phyloP scores from a whole-genome alignment of 352 stramenopile genomes.

The Thraustotheca clavata region DNA sequence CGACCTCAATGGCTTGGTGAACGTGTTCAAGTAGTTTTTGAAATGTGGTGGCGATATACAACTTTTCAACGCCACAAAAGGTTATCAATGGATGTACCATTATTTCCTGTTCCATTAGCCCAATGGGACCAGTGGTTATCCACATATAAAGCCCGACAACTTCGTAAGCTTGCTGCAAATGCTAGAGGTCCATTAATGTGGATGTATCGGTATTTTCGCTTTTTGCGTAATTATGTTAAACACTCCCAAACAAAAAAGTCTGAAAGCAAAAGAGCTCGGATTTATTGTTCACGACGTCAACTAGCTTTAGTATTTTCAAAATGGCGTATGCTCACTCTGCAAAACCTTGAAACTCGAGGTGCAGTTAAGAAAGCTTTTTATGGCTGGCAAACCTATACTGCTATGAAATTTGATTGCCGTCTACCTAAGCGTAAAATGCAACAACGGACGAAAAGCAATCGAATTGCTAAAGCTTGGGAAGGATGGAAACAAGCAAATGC shows the following conservation, averaged over 20 bases:
- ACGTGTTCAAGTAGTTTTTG: slow-evolving; percentile 50
- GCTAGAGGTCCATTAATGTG: slow-evolving; percentile 39
- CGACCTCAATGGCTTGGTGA: slow-evolving; percentile 49
- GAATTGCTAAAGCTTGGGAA: background rate
- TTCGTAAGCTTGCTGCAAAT: slow-evolving; percentile 56
- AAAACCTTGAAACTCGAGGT: slow-evolving; percentile 9
- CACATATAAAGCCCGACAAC: slow-evolving; percentile 67
- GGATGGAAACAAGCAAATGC: slow-evolving; percentile 17
- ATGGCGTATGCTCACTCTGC: background rate
- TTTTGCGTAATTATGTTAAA: slow-evolving; percentile 21
- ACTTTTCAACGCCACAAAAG: slow-evolving; percentile 46
- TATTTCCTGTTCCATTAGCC: slow-evolving; percentile 35
- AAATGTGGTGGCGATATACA: slow-evolving; percentile 56
- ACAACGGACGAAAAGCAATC: background rate
- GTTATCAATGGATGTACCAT: slow-evolving; percentile 35
- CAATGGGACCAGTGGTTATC: slow-evolving; percentile 68
- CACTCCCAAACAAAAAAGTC: background rate
- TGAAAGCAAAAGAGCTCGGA: background rate
- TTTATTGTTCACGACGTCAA: background rate
- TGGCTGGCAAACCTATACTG: slow-evolving; percentile 6
- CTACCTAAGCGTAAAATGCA: slow-evolving; percentile 8
- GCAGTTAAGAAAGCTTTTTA: slow-evolving; percentile 13
- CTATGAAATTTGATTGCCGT: slow-evolving; percentile 2
- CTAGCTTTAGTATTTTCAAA: background rate
- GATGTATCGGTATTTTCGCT: slow-evolving; percentile 40